Evolutionary conservation across 78 protist species (phyloP).

Genomic region (Reticulomyxa filosa): DNA sequence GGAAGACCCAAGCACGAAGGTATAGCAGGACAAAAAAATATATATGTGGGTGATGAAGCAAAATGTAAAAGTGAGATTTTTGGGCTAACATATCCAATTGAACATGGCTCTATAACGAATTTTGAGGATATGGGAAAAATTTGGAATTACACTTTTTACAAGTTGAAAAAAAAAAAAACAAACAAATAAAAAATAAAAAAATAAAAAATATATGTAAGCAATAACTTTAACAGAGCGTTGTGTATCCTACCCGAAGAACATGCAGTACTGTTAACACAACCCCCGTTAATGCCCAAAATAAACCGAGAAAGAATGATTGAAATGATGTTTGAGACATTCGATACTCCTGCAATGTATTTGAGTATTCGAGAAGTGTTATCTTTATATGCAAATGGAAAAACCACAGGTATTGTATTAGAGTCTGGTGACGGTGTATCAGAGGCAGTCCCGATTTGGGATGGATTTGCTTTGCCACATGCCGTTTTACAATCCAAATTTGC

Average conservation of each 20-base stretch:
- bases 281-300: constrained; percentile 87
- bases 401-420: constrained; percentile 83
- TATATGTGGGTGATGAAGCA: constrained; percentile 80
- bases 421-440: constrained; percentile 85
- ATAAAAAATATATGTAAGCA: no score
- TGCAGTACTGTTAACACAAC: constrained; percentile 82
- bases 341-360: constrained; percentile 64
- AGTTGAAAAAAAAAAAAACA: no score
- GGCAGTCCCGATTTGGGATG: constrained; percentile 80
- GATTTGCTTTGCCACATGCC: constrained; percentile 62
- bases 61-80: constrained; percentile 60
- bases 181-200: no score
- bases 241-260: constrained; percentile 87
- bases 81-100: constrained; percentile 17
- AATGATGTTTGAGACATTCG: constrained; percentile 90
- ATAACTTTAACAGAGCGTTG: constrained; percentile 81
- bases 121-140: constrained; percentile 37
- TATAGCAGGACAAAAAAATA: constrained; percentile 60
- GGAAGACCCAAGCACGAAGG: constrained; percentile 26
- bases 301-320: constrained; percentile 81
- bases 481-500: constrained; percentile 66
- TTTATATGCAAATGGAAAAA: constrained; percentile 67
- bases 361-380: constrained; percentile 65
- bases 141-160: constrained; percentile 7
- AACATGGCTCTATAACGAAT: constrained; percentile 16